phyloP scores from a whole-genome alignment of 2,329 filamentous ascomycete species.

The Madurella mycetomatis region DNA sequence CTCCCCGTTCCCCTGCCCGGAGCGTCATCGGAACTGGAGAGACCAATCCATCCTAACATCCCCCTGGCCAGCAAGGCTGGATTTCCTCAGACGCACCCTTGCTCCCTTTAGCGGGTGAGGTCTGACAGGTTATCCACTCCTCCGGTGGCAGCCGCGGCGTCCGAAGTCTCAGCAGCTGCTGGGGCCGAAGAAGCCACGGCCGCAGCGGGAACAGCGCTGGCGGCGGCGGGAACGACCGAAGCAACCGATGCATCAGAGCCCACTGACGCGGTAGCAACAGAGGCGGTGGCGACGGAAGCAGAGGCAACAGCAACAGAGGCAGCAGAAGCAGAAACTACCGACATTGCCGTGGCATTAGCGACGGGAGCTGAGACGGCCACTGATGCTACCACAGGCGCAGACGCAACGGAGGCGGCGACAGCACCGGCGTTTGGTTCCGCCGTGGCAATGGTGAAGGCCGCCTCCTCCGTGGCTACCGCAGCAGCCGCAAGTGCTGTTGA shows the following conservation, averaged over 20 bases:
- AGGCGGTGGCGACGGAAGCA: background rate
- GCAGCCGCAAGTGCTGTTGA: constrained; percentile 3
- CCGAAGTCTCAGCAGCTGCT: constrained; percentile 11
- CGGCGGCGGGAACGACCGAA: background rate
- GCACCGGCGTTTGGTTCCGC: background rate
- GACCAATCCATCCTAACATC: background rate
- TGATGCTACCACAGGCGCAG: background rate
- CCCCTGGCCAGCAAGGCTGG: background rate
- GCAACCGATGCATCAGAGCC: background rate
- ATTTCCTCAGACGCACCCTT: background rate
- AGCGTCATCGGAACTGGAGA: background rate
- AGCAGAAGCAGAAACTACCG: constrained; percentile 8
- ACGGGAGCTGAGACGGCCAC: background rate
- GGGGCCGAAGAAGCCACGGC: constrained; percentile 8
- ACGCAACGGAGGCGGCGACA: no score
- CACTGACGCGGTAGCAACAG: background rate
- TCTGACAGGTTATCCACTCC: constrained; percentile 22
- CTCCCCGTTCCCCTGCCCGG: background rate
- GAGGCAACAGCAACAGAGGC: constrained; percentile 6
- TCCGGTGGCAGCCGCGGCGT: constrained; percentile 2
- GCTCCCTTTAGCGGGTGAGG: constrained; percentile 24
- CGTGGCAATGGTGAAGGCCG: constrained; percentile 8
- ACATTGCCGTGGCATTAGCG: constrained; percentile 3
- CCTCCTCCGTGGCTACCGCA: background rate
- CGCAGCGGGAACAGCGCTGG: constrained; percentile 7